Evolutionary conservation across 768 basidiomycete species (phyloP).

Genomic region (Auriscalpium microsporum): DNA sequence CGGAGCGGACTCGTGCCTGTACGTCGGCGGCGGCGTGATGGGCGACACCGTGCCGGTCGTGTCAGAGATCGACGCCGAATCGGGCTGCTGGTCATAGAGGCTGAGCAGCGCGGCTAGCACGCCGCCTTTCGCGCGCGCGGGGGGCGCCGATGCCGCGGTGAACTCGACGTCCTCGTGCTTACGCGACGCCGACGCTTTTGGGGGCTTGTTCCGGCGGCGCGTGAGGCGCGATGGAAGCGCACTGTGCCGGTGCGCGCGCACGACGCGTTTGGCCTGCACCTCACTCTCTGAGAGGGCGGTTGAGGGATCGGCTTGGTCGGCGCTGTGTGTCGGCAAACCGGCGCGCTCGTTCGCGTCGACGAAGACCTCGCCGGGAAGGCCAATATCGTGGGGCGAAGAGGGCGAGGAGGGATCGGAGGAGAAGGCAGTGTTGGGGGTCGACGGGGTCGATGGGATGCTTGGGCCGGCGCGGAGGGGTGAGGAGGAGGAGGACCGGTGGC

Average conservation of each 20-base stretch:
- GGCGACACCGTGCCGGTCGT: slow-evolving; percentile 17
- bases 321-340: slow-evolving; percentile 44
- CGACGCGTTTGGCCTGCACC: slow-evolving; percentile 33
- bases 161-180: slow-evolving; percentile 4
- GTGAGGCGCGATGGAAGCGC: slow-evolving; percentile 1
- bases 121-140: slow-evolving; percentile 31
- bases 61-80: slow-evolving; percentile 2
- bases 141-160: slow-evolving; percentile 11
- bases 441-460: neutral
- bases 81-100: slow-evolving; percentile 41
- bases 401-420: slow-evolving; percentile 10
- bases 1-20: neutral
- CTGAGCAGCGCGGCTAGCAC: slow-evolving; percentile 60
- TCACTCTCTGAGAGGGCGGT: slow-evolving; percentile 8
- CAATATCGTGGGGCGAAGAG: slow-evolving; percentile 1
- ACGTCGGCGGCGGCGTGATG: slow-evolving; percentile 17
- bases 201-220: neutral
- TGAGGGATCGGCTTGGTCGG: slow-evolving; percentile 18
- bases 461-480: slow-evolving; percentile 11
- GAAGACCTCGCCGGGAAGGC: slow-evolving; percentile 44
- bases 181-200: neutral
- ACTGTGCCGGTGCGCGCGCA: slow-evolving; percentile 30
- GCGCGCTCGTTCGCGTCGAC: slow-evolving; percentile 58
- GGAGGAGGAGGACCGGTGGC: slow-evolving; percentile 29
- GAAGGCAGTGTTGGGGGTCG: slow-evolving; percentile 7